Evolutionary conservation across 2,329 filamentous ascomycete species (phyloP), one percentile per base, ranked within the genome.

Genomic region (Trichoderma polysporum): DNA sequence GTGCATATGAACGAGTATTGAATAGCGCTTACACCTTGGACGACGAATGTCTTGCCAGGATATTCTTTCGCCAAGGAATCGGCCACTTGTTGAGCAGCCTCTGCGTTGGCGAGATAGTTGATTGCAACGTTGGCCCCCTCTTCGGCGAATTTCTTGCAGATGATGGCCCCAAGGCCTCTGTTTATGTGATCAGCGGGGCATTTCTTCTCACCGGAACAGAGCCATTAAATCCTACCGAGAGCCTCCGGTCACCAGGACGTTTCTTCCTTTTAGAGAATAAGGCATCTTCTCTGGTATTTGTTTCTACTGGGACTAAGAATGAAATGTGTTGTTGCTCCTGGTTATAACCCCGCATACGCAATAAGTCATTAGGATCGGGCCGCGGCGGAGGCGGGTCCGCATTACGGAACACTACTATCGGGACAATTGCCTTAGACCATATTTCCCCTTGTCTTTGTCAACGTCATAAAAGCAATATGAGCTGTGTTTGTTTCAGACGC

Each of bases 141-240:
- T 37, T 60, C 56, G 13, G 64, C 64, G 37, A 66, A 66, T 3
- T 53, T 66, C 22, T 41, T 66, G 47, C 64, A 60, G 13, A 66
- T 54, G 17, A 66, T 2, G 9, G 64, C 64, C 3, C 64, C 64
- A 4, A 66, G 64, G 15, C 64, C 64, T 60, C 64, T 66, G 9
- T 35, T 15, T 15, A 9, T 3, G 22, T 3, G 17, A 25, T 61
- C 19, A 61, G 33, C 15, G 27, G 13, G 3, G 4, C 0, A 5
- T 8, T 25, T 13, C 8, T 17, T 22, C 17, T n/a, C 9, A 29
- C 17, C 10, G 25, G 4, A 25, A 15, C 2, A 22, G 22, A 35
- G 6, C 12, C 29, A 19, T 37, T n/a, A 4, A 13, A 29, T 9
- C 31, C 3, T 45, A 66, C 56, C 64, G 54, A 0, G 64, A 66